Conservation (phyloP, 1,284 basidiomycete genomes). For the Sanghuangporus sanghuang region DNA sequence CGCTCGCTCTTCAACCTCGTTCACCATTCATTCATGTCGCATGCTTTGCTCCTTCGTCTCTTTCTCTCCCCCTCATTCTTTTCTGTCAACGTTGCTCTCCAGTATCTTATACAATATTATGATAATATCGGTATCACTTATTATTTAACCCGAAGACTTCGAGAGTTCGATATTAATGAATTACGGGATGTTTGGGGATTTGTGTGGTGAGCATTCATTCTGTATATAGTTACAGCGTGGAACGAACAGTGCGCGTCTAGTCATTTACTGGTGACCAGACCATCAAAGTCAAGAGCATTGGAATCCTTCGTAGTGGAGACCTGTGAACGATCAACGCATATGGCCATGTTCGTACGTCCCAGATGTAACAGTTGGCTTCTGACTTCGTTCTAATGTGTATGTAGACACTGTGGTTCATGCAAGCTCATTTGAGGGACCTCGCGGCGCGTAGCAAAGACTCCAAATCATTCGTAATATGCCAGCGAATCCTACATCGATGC, state of each 20-base stretch:
- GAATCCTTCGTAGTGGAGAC: constrained; percentile 89
- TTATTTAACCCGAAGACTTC: constrained; percentile 84
- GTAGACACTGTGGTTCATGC: constrained; percentile 97
- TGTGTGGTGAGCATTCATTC: constrained; percentile 63
- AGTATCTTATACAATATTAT: constrained; percentile 83
- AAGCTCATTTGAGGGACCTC: constrained; percentile 89
- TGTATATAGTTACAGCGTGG: constrained; percentile 7
- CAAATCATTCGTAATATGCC: constrained; percentile 86
- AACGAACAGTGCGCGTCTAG: constrained; percentile 34
- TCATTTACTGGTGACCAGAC: constrained; percentile 87
- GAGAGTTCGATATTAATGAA: constrained; percentile 72
- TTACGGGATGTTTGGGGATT: constrained; percentile 96
- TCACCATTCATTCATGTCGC: constrained; percentile 25
- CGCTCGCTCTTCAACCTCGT: neutral
- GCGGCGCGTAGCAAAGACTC: constrained; percentile 59
- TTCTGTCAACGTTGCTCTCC: constrained; percentile 85
- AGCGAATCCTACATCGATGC: constrained; percentile 87
- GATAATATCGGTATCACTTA: constrained; percentile 96
- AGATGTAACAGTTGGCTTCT: neutral
- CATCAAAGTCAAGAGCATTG: constrained; percentile 84
- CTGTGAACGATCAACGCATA: constrained; percentile 85
- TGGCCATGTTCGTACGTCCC: constrained; percentile 87
- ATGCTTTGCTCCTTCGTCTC: constrained; percentile 80
- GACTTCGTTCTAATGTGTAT: neutral
- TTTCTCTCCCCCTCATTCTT: constrained; percentile 90